Evolutionary conservation across 2,329 filamentous ascomycete species (phyloP).

Genomic region (Rhynchosporium secalis): DNA sequence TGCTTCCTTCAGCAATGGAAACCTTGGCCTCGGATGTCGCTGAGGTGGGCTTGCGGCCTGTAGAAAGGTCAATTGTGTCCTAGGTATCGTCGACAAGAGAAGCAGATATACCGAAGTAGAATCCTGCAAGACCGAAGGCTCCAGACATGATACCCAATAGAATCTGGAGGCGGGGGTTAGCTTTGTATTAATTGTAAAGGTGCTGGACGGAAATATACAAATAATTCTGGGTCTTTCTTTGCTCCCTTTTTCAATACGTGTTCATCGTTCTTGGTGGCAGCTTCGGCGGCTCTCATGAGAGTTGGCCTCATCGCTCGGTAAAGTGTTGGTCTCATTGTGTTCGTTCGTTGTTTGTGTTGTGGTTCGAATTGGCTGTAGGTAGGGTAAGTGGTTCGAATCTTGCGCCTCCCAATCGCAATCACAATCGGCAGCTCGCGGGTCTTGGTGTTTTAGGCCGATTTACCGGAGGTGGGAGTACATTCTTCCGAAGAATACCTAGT

Average conservation of each 20-base stretch:
- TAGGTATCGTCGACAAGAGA: constrained; percentile 9
- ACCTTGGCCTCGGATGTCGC: constrained; percentile 80
- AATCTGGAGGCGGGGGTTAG: constrained; percentile 56
- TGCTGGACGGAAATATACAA: constrained; percentile 51
- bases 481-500: too few species aligned
- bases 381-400: constrained; percentile 3
- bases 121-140: constrained; percentile 84
- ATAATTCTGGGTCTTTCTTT: constrained; percentile 72
- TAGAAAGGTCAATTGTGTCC: constrained; percentile 31
- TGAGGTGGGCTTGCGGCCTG: constrained; percentile 81
- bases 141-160: constrained; percentile 88
- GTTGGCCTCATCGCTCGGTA: constrained; percentile 18
- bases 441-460: too few species aligned
- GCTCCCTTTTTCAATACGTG: constrained; percentile 58
- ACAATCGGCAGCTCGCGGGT: too few species aligned
- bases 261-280: constrained; percentile 48
- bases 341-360: constrained; percentile 2
- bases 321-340: constrained; percentile 20
- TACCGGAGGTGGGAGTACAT: too few species aligned
- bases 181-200: constrained; percentile 1
- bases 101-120: constrained; percentile 69
- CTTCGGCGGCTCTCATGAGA: constrained; percentile 37
- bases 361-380: constrained; percentile 7
- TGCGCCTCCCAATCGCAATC: too few species aligned
- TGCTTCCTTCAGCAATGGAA: constrained; percentile 70